Evolutionary conservation across 176 grass and related monocot species (phyloP).

Genomic region (Cenchrus purpureus): DNA sequence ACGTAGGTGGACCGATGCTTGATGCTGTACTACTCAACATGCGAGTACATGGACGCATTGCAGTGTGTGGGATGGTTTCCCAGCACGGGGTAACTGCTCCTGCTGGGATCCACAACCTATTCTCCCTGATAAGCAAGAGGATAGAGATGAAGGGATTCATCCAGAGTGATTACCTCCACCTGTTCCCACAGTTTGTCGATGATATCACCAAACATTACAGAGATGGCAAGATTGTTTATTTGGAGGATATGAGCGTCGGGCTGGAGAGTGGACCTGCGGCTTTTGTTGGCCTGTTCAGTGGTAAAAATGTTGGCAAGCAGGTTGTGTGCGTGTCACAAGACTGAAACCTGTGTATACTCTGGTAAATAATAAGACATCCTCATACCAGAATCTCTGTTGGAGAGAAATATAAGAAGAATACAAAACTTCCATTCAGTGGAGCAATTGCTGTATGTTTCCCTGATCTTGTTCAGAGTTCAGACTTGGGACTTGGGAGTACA

Average conservation of each 20-base stretch:
- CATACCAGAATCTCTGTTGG: background rate
- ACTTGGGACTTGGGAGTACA: too few relatives aligned
- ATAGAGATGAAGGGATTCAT: conserved; percentile 60
- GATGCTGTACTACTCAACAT: conserved; percentile 78
- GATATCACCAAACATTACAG: conserved; percentile 56
- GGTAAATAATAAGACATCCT: background rate
- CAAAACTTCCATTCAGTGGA: background rate
- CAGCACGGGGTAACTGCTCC: conserved; percentile 32
- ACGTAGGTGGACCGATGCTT: conserved; percentile 70
- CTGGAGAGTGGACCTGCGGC: conserved; percentile 70
- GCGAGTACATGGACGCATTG: conserved; percentile 58
- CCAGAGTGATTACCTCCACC: conserved; percentile 66
- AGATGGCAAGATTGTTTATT: conserved; percentile 64
- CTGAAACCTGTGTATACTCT: conserved; percentile 9
- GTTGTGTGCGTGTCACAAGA: conserved; percentile 55
- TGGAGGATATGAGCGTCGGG: conserved; percentile 72
- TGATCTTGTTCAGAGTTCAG: background rate
- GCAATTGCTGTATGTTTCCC: background rate
- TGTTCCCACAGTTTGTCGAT: conserved; percentile 65
- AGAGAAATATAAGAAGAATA: background rate
- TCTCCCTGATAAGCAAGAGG: conserved; percentile 14
- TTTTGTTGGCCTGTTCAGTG: conserved; percentile 76
- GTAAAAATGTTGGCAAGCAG: conserved; percentile 86
- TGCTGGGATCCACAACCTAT: conserved; percentile 30
- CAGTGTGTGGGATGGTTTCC: conserved; percentile 73